Percentiles rank a stretch among this genome's conserved stretches.
phyloP scores from a whole-genome alignment of 805 yeast species.

The Zygosaccharomyces pseudorouxii region DNA sequence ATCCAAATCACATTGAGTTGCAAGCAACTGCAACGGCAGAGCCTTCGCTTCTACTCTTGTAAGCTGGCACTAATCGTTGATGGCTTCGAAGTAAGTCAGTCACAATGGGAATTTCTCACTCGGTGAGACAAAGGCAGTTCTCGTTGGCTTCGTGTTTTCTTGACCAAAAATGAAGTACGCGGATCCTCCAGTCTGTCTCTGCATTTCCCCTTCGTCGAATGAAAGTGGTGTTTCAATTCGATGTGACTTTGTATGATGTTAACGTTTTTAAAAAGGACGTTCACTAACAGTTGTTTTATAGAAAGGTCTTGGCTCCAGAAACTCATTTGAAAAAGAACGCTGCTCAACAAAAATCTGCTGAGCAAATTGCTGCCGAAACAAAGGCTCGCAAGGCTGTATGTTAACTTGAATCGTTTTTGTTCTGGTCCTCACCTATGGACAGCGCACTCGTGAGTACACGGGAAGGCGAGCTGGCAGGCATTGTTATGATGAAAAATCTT shows the following conservation, averaged over 20 bases:
- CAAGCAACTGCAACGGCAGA: not conserved
- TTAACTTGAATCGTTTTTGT: constrained; percentile 22
- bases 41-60: not conserved
- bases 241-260: constrained; percentile 32
- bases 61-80: not conserved
- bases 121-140: constrained; percentile 27
- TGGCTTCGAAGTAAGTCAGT: not conserved
- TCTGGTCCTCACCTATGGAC: not conserved
- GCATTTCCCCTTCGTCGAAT: constrained; percentile 38
- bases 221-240: constrained; percentile 40
- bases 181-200: constrained; percentile 32
- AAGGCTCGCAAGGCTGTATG: constrained; percentile 77
- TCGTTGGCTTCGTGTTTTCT: constrained; percentile 18
- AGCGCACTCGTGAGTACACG: constrained; percentile 18
- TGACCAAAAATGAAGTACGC: constrained; percentile 10
- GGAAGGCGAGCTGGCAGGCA: constrained; percentile 6
- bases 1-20: constrained; percentile 26
- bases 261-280: constrained; percentile 1
- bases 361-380: constrained; percentile 76
- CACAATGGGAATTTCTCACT: constrained; percentile 30
- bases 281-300: constrained; percentile 22
- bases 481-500: constrained; percentile 48
- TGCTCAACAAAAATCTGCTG: constrained; percentile 72
- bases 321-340: constrained; percentile 77
- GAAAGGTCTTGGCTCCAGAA: constrained; percentile 63